phyloP scores from a whole-genome alignment of 2,329 filamentous ascomycete genomes.

The Tolypocladium sp. region DNA sequence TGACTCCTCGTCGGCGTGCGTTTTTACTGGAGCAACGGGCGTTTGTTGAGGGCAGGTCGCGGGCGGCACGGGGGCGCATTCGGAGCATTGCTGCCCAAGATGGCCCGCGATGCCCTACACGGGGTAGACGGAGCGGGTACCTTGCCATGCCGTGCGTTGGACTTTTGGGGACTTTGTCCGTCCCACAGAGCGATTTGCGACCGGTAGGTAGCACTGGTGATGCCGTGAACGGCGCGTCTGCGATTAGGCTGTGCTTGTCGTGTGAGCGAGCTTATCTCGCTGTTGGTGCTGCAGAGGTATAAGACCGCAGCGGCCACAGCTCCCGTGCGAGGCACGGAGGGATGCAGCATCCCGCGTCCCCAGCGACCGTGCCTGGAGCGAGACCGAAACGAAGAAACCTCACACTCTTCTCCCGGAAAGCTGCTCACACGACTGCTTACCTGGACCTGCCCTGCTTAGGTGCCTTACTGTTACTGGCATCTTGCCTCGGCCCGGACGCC shows the following conservation, averaged over 20 bases:
- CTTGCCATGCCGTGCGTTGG: not conserved
- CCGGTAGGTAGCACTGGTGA: not conserved
- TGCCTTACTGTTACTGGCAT: not conserved
- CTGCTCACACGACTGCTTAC: not conserved
- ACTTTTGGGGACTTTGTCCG: not conserved
- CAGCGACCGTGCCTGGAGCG: not conserved
- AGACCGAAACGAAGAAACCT: no score
- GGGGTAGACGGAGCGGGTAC: not conserved
- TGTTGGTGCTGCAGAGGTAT: not conserved
- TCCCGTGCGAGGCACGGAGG: not conserved
- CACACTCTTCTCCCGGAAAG: not conserved
- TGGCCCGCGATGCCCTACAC: not conserved
- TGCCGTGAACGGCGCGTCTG: not conserved
- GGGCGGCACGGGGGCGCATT: not conserved
- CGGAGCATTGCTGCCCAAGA: conserved; percentile 4
- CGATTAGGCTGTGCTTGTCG: not conserved
- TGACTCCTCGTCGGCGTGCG: not conserved
- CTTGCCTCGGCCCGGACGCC: not conserved
- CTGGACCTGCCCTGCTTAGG: not conserved
- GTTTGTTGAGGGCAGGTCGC: not conserved
- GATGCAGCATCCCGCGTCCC: not conserved
- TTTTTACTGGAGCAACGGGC: not conserved
- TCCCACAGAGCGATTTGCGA: not conserved
- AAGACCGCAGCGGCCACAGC: not conserved
- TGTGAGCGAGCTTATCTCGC: not conserved